Base-by-base conservation (phyloP, 805 yeast species). In the Lipomyces kockii region DNA sequence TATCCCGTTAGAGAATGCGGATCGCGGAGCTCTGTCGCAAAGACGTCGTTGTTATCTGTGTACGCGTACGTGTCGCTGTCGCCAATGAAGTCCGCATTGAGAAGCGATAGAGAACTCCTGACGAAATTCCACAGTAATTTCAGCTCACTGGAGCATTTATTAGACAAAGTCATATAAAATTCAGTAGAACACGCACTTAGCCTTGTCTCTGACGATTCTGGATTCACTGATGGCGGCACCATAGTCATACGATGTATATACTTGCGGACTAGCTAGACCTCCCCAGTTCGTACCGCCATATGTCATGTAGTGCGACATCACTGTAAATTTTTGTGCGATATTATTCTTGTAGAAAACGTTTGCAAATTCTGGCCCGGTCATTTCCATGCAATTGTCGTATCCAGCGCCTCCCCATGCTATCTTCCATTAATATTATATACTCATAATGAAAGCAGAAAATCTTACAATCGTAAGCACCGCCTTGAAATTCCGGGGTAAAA, bases 261-360 rank as follows among this genome's bases (percentile, higher is more conserved):
- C 63, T 3, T 46, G 61, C n/a, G 69, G 67, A 4, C 64, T 52
- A 3, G 64, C 69, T 29, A 66, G 51, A 11, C 62, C 64, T 3
- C 69, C 69, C 69, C 69, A 66, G 35, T 63, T 66, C n/a, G 69
- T 63, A 20, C 69, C 69, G 17, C 69, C 69, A 9, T 49, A 53
- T n/a, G 51, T 37, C 66, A 66, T 63, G 35, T 66, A 59, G 12
- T 54, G 61, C 52, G 69, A 66, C 29, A 66, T 59, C 61, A 63
- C 35, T 17, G 69, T 66, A 35, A 63, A 58, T 49, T 66, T 66
- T 25, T 63, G 67, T 3, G 69, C 69, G 43, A 66, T 43, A 49
- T 34, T 54, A 29, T 62, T 39, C 35, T 58, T 59, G 49, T 63
- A 55, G 49, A 63, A 66, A 25, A 63, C 64, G 54, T 63, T 66